Evolutionary conservation across 2,329 filamentous ascomycete species (phyloP).

Genomic region (Trematosphaeria pertusa): DNA sequence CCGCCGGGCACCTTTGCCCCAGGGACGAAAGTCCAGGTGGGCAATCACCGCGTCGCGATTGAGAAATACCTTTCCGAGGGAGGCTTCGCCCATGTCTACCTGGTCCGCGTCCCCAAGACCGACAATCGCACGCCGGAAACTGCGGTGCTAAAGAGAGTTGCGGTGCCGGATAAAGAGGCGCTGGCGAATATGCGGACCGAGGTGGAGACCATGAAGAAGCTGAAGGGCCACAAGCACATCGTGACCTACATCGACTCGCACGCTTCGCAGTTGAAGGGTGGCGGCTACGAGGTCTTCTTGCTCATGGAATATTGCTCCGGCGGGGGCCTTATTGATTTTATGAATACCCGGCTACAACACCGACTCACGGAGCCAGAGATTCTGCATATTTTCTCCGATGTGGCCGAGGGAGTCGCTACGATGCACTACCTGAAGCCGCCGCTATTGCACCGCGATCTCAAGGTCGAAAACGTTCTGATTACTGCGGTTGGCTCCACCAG

Average conservation of each 20-base stretch:
- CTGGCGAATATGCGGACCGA: slow-evolving; percentile 96
- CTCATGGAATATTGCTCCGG: slow-evolving; percentile 98
- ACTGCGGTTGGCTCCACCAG: slow-evolving; percentile 69
- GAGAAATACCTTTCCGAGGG: slow-evolving; percentile 98
- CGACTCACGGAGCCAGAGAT: slow-evolving; percentile 97
- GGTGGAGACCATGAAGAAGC: slow-evolving; percentile 99
- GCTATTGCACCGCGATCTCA: slow-evolving; percentile 90
- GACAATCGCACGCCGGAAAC: slow-evolving; percentile 78
- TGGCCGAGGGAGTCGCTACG: slow-evolving; percentile 93
- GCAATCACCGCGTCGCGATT: slow-evolving; percentile 88
- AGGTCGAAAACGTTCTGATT: slow-evolving; percentile 98
- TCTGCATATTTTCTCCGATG: slow-evolving; percentile 93
- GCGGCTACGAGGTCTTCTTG: slow-evolving; percentile 96
- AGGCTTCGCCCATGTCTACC: slow-evolving; percentile 97
- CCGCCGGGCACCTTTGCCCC: slow-evolving; percentile 81
- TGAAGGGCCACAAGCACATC: slow-evolving; percentile 95
- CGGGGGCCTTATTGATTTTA: slow-evolving; percentile 96
- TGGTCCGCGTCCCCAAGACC: slow-evolving; percentile 79
- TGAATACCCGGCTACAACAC: slow-evolving; percentile 98
- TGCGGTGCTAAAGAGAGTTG: slow-evolving; percentile 91
- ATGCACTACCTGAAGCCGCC: slow-evolving; percentile 99
- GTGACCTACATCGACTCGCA: slow-evolving; percentile 99
- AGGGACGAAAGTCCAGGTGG: slow-evolving; percentile 96
- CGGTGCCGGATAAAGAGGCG: slow-evolving; percentile 93
- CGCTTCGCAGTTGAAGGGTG: slow-evolving; percentile 88